phyloP scores from a whole-genome alignment of 2,329 filamentous ascomycete species.

The Penicillium aurantiogriseum region DNA sequence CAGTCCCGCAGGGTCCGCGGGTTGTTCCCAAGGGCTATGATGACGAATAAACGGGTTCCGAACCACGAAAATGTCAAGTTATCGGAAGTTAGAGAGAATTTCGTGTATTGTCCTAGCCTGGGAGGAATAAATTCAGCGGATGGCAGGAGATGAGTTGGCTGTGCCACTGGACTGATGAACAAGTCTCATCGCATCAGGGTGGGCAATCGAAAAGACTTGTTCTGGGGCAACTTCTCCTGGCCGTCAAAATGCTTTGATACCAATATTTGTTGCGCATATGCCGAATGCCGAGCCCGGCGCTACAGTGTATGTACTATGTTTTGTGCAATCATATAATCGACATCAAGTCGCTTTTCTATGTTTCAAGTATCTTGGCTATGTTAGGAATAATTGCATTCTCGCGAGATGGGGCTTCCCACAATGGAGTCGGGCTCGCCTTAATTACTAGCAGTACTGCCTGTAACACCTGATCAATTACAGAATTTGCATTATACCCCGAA shows the following conservation, averaged over 20 bases:
- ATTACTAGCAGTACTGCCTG: background rate
- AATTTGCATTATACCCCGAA: background rate
- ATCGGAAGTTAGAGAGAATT: slow-evolving; percentile 8
- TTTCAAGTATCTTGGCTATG: slow-evolving; percentile 6
- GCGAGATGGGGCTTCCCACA: background rate
- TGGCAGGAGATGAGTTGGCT: slow-evolving; percentile 7
- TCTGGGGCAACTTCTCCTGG: slow-evolving; percentile 4
- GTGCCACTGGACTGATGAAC: slow-evolving; percentile 5
- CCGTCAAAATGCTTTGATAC: slow-evolving; percentile 25
- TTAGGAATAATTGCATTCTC: background rate
- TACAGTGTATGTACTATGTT: slow-evolving; percentile 29
- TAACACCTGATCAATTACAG: background rate
- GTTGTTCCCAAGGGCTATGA: slow-evolving; percentile 49
- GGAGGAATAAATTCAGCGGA: slow-evolving; percentile 8
- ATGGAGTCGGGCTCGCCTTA: background rate
- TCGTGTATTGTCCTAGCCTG: slow-evolving; percentile 4
- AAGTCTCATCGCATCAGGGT: slow-evolving; percentile 2
- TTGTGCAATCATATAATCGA: slow-evolving; percentile 24
- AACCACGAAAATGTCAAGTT: slow-evolving; percentile 8
- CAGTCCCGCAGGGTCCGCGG: slow-evolving; percentile 49
- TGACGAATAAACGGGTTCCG: slow-evolving; percentile 36
- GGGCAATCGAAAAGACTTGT: slow-evolving; percentile 5
- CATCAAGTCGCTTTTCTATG: slow-evolving; percentile 20
- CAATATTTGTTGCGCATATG: slow-evolving; percentile 23
- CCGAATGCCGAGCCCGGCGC: slow-evolving; percentile 17